Percentiles rank a stretch among this genome's conserved stretches.
These are phyloP conservation scores for Colletotrichum sp. DNA, from an alignment of 2,329 filamentous ascomycete genomes.

Conservation along the genomic window DNA sequence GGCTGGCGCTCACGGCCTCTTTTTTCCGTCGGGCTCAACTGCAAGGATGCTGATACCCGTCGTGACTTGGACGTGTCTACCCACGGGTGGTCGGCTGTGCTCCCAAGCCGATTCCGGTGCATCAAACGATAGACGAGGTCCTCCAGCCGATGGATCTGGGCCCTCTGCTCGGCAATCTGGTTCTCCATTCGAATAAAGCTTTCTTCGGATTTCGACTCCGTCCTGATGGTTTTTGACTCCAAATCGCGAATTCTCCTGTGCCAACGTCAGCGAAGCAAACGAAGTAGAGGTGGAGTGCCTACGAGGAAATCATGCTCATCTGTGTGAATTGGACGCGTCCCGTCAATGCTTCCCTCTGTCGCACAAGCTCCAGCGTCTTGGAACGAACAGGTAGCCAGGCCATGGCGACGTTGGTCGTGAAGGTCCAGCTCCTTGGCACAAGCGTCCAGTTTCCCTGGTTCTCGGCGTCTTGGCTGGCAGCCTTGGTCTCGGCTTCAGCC, in stretches of 20 bases:
- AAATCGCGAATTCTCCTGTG: conserved; percentile 37
- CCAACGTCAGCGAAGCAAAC: background rate
- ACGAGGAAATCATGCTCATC: conserved; percentile 53
- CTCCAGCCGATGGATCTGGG: conserved; percentile 31
- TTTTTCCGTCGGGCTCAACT: conserved; percentile 1
- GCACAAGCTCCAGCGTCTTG: conserved; percentile 49
- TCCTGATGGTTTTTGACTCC: conserved; percentile 34
- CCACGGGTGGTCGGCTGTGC: conserved; percentile 2
- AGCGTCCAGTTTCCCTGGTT: conserved; percentile 38
- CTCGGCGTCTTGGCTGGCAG: conserved; percentile 24
- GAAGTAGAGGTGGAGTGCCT: conserved; percentile 13
- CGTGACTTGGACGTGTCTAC: conserved; percentile 6
- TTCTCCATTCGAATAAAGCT: conserved; percentile 28
- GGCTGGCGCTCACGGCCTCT: background rate
- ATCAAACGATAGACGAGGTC: conserved; percentile 29
- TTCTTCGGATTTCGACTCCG: conserved; percentile 33
- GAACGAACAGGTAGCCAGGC: conserved; percentile 48
- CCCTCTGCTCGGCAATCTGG: conserved; percentile 28
- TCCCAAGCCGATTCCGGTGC: conserved; percentile 23
- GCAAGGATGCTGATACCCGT: conserved; percentile 1
- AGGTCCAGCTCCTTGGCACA: conserved; percentile 40
- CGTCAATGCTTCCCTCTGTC: conserved; percentile 49
- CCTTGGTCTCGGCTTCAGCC: conserved; percentile 42
- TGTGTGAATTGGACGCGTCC: conserved; percentile 52
- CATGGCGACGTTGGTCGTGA: conserved; percentile 45